Evolutionary conservation across 441 rosid genomes (phyloP), one percentile per base, ranked within the genome.

Genomic region (Croton laevigatus): DNA sequence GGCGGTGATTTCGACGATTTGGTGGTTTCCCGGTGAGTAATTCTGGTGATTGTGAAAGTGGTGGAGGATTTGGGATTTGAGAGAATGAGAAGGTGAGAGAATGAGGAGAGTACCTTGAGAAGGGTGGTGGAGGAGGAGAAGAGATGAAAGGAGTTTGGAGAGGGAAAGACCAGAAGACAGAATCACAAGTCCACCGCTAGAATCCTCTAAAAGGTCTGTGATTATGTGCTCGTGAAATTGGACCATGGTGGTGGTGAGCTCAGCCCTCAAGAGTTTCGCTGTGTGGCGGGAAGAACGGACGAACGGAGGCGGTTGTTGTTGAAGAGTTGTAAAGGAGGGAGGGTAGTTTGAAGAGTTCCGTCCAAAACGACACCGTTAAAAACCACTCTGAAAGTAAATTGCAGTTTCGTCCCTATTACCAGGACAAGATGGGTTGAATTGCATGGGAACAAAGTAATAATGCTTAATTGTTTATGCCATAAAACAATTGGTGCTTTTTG

Each of bases 91-190:
- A 19, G 89, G 72, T 59, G 94, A 71, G 64, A 94, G 93, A 71
- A 92, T 81, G 68, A 95, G 93, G 66, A 91, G 84, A 44, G 91
- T 82, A 62, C 97, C 97, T 69, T 85, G 86, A 1, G 96, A 79
- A 4, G 93, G 84, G 12, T 88, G 78, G 75, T 88, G 99, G 76
- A 88, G 89, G 78, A 81, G 82, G 70, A 93, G 89, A 61, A 95
- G 84, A 62, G 91, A 80, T 62, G 94, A 80, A 49, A 95, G 68
- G 62, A 95, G 86, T 44, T 85, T 85, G 4, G 91, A 71, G 75
- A 95, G 89, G 57, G 89, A 88, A 70, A 95, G 96, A 62, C 99
- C 98, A 16, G 99, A 87, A 37, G 97, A 89, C 54, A 95, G 87
- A 62, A 92, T 79, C 3, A 89, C 86, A 10, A 95, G 79, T 32